Base-by-base conservation (phyloP, 805 yeast species). In the Clavispora phyllophila region DNA sequence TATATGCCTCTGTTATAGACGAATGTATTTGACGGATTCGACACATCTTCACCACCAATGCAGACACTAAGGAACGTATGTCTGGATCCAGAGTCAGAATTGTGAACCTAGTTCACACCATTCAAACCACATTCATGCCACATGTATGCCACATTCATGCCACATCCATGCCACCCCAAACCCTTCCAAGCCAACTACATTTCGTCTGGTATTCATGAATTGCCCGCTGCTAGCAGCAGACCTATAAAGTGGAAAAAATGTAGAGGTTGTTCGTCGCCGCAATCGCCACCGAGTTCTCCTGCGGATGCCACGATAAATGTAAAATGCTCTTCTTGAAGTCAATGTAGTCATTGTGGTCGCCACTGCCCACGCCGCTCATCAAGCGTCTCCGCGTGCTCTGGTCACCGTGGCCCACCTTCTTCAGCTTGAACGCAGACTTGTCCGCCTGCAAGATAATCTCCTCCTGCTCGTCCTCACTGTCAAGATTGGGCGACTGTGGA, bases 301-400 rank as follows among this genome's bases (percentile, higher is more conserved):
- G 75, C 50, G 99, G 99, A 73, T 93, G 99, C 99, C 99, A 93
- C 63, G 97, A 88, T 65, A 89, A 75, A 68, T 93, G 98, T 65
- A 91, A 74, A 47, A 93, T 90, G 65, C 87, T 84, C 75, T 90
- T 91, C 66, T 90, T 88, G 72, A 90, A 93, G 67, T 95, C 98
- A 52, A 90, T 86, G 51, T 81, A 77, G 58, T 82, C 89, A 39
- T 41, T 46, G 57, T 81, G 75, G 59, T 84, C 91, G 58, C 82
- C 80, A 35, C 62, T 62, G 28, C 73, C 76, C 36, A 61, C 65
- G 18, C 75, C 73, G 48, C 71, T 71, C 66, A 75, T 68, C 76
- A 75, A 59, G 60, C 78, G 53, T 63, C 76, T 55, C 66, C 78
- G 61, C 73, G 66, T 56, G 55, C 68, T 44, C 54, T 55, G 58